Evolutionary conservation across 768 basidiomycete genomes (phyloP).

Genomic region (Multifurca ochricompacta): DNA sequence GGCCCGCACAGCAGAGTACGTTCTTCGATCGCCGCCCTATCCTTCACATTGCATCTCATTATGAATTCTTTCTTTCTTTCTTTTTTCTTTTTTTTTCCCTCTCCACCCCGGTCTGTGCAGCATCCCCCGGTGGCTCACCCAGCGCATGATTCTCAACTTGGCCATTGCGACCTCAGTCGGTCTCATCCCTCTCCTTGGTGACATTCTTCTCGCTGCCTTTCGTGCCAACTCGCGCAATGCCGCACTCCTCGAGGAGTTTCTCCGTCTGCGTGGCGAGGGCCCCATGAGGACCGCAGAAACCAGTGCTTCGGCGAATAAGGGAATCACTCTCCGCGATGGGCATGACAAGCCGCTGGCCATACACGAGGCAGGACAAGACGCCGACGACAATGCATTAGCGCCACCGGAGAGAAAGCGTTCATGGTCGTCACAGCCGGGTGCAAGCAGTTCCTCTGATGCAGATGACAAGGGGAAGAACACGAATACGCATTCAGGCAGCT

Average conservation of each 20-base stretch:
- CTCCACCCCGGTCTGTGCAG: slow-evolving; percentile 20
- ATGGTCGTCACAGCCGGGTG: neutral
- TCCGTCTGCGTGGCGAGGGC: slow-evolving; percentile 55
- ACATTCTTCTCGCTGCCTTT: slow-evolving; percentile 65
- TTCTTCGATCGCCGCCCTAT: neutral
- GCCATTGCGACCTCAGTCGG: slow-evolving; percentile 59
- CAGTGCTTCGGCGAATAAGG: neutral
- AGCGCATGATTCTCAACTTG: slow-evolving; percentile 73
- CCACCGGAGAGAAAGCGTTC: neutral
- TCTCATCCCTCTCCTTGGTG: slow-evolving; percentile 64
- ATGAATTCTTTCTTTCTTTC: neutral
- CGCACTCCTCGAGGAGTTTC: slow-evolving; percentile 73
- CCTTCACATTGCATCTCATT: neutral
- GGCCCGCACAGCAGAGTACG: slow-evolving; percentile 63
- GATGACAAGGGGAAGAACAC: neutral
- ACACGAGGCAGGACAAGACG: neutral
- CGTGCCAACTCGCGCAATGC: slow-evolving; percentile 91
- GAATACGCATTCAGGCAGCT: neutral
- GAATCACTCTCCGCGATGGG: neutral
- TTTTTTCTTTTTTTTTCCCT: neutral
- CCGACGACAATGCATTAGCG: neutral
- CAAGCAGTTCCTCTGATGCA: neutral
- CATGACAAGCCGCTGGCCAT: neutral
- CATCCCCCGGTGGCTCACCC: slow-evolving; percentile 55
- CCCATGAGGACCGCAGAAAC: neutral